Base-by-base conservation (phyloP, 345 rosid genomes). In the Kandelia obovata region DNA sequence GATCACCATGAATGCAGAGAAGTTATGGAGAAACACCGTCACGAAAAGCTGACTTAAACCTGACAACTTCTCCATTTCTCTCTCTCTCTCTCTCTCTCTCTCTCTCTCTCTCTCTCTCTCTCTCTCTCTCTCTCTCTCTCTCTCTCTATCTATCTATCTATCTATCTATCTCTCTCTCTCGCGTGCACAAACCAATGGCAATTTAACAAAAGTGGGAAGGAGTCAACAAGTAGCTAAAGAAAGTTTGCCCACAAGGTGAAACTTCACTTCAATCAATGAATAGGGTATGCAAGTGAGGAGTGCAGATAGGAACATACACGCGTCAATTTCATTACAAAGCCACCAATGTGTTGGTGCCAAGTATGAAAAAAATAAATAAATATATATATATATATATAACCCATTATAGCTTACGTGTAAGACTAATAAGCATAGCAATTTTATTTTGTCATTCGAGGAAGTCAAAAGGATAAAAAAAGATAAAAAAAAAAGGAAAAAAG, bases 1-100 rank as follows among this genome's bases (percentile, higher is more conserved):
- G 68, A 79, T 72, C 75, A 86, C 85, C 86, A 86, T 86, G 61
- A 71, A 73, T 1, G 74, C 17, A 23, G 86, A 74, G 83, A 82
- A 82, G 69, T 65, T 64, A 62, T 84, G 82, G 59, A 86, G 80
- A 69, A 77, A 86, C 28, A 80, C 47, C 17, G 88, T 84, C 74
- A 77, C 68, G 73, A 77, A 81, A 51, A 86, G 84, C 71, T 86
- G 91, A 53, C 74, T 76, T 65, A 87, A 70, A 66, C 75, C 79
- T 13, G 70, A 68, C 63, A 65, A 28, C 78, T 73, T 75, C 39
- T 67, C 83, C 83, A 71, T 81, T 9, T 8, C 26, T 32, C 26
- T 56, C 66, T 32, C 23, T 27, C 59, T 25, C 59, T 8, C 17
- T 75, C 34, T 67, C 83, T 82, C 69, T 81, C 17, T 10, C 26